phyloP scores from a whole-genome alignment of 2,329 filamentous ascomycete species.

The Xylariales sp. region DNA sequence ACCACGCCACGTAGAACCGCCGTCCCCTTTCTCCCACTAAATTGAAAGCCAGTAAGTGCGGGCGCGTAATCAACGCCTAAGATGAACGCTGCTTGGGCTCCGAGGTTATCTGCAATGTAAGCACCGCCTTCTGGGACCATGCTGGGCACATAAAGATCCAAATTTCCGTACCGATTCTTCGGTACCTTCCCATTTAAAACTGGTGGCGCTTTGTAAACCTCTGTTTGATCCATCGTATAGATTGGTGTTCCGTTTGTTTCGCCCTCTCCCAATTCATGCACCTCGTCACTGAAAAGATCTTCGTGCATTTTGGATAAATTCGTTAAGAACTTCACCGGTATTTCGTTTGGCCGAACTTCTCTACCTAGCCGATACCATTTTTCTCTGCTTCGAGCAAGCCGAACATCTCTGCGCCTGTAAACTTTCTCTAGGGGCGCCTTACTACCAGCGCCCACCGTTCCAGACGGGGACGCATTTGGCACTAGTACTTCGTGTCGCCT shows the following conservation, averaged over 20 bases:
- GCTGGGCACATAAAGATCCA: slow-evolving; percentile 90
- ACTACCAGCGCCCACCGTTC: slow-evolving; percentile 78
- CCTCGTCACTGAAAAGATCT: slow-evolving; percentile 54
- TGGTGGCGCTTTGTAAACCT: slow-evolving; percentile 79
- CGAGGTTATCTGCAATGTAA: slow-evolving; percentile 72
- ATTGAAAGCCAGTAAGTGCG: slow-evolving; percentile 89
- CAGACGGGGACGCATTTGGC: slow-evolving; percentile 75
- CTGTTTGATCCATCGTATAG: slow-evolving; percentile 73
- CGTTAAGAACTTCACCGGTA: slow-evolving; percentile 81
- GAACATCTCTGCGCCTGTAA: slow-evolving; percentile 84
- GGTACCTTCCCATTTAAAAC: slow-evolving; percentile 81
- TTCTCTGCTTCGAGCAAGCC: slow-evolving; percentile 79
- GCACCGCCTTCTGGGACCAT: slow-evolving; percentile 89
- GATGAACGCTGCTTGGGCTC: slow-evolving; percentile 77
- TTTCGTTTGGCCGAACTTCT: slow-evolving; percentile 80
- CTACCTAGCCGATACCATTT: slow-evolving; percentile 92
- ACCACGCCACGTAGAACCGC: slow-evolving; percentile 84
- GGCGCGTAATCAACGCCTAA: slow-evolving; percentile 88
- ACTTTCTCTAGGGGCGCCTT: slow-evolving; percentile 77
- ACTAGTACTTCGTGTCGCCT: slow-evolving; percentile 84
- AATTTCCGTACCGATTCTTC: slow-evolving; percentile 92
- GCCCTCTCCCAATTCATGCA: slow-evolving; percentile 52
- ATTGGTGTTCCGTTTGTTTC: slow-evolving; percentile 66
- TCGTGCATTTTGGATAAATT: slow-evolving; percentile 55
- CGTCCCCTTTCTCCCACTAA: slow-evolving; percentile 86